Evolutionary conservation across 805 yeast genomes (phyloP), one percentile per base, ranked within the genome.

Genomic region (Ogataea pini): DNA sequence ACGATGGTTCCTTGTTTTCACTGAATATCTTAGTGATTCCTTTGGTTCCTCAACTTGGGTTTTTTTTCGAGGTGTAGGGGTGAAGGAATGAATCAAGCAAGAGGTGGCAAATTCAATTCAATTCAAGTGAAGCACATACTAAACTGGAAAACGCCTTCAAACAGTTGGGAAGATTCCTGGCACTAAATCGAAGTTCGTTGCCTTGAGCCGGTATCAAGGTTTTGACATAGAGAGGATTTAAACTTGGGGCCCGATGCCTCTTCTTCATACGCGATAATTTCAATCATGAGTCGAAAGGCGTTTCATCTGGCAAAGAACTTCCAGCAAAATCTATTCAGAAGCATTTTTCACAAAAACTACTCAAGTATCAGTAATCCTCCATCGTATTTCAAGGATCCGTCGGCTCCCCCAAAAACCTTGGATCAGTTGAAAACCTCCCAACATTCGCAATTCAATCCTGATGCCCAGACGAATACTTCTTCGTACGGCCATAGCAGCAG

Each of bases 341-440:
- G 16, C 13, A 10, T 7, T 18, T 18, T 9, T 27, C n/a, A 7
- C 42, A 48, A 42, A 29, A 3, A 4, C 14, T 47, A 50, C 22
- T 45, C 52, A 10, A 34, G 29, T 12, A 25, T 13, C 40, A 34
- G 18, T 14, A 32, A 36, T 16, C 61, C 61, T n/a, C 65, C 63
- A 1, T 40, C 65, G 17, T 63, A 50, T 42, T 63, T 64, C 48
- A 46, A 38, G 38, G 52, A 59, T 44, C 52, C 56, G 2, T 25
- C 55, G 7, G 50, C 49, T 12, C 63, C 63, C 8, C 68, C 68
- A 38, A 71, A 71, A 51, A 63, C 66, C 12, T 50, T 66, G 17
- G 60, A 57, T 38, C 57, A 63, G 42, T 44, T 49, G 29, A 46
- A 54, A 24, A 38, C 13, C 10, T 46, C 36, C 18, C 47, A 33